These are phyloP conservation scores for Keithomyces neogunnii DNA, from an alignment of 2,329 filamentous ascomycete species.

Conservation along the genomic window DNA sequence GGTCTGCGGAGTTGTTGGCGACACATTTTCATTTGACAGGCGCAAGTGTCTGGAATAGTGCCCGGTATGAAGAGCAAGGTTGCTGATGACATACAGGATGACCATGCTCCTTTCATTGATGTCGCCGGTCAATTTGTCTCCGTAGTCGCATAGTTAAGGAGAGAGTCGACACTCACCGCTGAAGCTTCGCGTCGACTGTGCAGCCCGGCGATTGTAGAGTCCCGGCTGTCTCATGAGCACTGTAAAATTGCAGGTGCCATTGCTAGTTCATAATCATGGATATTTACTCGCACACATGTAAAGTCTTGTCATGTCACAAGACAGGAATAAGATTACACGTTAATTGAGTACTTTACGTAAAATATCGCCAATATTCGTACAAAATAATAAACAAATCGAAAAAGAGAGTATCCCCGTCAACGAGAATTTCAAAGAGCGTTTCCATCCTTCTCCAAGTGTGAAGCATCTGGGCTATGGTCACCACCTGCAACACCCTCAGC, in stretches of 20 bases:
- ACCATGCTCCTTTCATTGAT: neutral
- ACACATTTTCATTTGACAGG: constrained; percentile 4
- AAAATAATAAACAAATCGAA: too few relatives aligned
- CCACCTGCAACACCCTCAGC: neutral
- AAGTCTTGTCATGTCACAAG: too few relatives aligned
- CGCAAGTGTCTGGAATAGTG: neutral
- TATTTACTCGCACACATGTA: too few relatives aligned
- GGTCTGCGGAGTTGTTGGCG: constrained; percentile 3
- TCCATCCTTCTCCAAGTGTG: constrained; percentile 7
- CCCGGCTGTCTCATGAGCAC: too few relatives aligned
- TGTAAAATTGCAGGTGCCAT: too few relatives aligned
- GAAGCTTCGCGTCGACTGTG: too few relatives aligned
- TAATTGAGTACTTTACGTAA: neutral
- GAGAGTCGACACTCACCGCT: too few relatives aligned
- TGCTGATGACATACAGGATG: neutral
- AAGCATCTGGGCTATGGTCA: constrained; percentile 1
- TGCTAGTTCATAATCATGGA: too few relatives aligned
- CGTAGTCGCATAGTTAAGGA: neutral
- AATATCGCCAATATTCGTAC: neutral
- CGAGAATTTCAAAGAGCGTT: neutral
- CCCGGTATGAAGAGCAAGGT: too few relatives aligned
- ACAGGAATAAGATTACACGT: too few relatives aligned
- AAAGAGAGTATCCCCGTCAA: neutral
- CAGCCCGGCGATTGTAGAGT: too few relatives aligned
- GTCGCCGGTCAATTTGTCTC: neutral